These are phyloP conservation scores for Lactuca saligna DNA, from an alignment of 129 eudicot species.

Conservation along the genomic window DNA sequence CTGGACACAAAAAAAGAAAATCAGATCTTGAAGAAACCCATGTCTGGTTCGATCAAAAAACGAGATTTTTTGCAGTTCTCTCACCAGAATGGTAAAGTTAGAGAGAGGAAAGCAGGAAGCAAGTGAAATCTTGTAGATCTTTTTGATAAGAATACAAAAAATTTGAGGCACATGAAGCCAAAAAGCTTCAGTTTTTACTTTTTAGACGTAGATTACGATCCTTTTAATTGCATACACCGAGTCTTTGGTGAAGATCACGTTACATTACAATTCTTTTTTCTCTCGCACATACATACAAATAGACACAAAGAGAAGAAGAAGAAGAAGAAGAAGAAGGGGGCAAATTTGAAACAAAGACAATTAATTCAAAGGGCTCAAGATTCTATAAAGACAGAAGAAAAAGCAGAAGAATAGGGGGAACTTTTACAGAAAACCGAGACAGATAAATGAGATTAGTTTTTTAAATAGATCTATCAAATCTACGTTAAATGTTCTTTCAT, in stretches of 20 bases:
- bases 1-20: slow-evolving; percentile 21
- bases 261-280: slow-evolving; percentile 13
- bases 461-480: not conserved
- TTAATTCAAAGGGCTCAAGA: slow-evolving; percentile 35
- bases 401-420: slow-evolving; percentile 15
- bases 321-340: slow-evolving; percentile 24
- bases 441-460: slow-evolving; percentile 13
- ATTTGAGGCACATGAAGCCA: slow-evolving; percentile 33
- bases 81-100: slow-evolving; percentile 38
- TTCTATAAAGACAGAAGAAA: slow-evolving; percentile 34
- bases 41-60: slow-evolving; percentile 27
- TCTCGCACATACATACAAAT: not conserved
- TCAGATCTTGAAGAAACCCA: slow-evolving; percentile 38
- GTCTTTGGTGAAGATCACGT: slow-evolving; percentile 32
- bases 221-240: not conserved
- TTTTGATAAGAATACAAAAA: slow-evolving; percentile 22
- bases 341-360: slow-evolving; percentile 21
- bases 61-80: slow-evolving; percentile 12
- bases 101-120: slow-evolving; percentile 23
- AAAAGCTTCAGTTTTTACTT: slow-evolving; percentile 36
- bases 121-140: slow-evolving; percentile 30
- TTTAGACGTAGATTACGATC: slow-evolving; percentile 9
- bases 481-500: no score
- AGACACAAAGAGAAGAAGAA: not conserved
- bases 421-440: slow-evolving; percentile 31